These are phyloP conservation scores for Trichoderma gracile DNA, from an alignment of 2,329 filamentous ascomycete genomes.

Conservation along the genomic window DNA sequence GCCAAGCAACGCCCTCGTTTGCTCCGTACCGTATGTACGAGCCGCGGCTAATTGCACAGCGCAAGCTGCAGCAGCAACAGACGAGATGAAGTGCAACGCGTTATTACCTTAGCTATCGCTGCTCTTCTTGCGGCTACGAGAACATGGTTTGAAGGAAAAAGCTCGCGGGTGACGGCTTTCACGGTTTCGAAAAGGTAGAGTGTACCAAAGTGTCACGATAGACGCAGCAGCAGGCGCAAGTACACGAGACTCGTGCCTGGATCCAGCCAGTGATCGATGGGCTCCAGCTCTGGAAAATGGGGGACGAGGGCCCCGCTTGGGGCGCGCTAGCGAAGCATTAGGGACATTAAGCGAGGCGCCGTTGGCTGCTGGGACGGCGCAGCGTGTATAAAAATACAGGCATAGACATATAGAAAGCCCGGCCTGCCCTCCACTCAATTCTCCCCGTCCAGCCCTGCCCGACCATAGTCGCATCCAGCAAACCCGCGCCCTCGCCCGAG, in stretches of 20 bases:
- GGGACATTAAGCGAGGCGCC: conserved; percentile 43
- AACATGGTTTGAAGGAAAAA: too few species aligned
- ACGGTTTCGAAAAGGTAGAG: too few species aligned
- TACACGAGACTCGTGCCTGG: too few species aligned
- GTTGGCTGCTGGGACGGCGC: conserved; percentile 36
- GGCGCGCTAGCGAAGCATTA: conserved; percentile 38
- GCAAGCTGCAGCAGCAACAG: not conserved
- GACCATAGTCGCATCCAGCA: conserved; percentile 20
- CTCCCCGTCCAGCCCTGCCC: conserved; percentile 32
- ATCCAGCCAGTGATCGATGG: not conserved
- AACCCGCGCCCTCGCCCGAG: conserved; percentile 10
- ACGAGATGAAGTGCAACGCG: not conserved
- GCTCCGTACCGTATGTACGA: conserved; percentile 1
- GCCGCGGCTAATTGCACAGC: not conserved
- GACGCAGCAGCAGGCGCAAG: not conserved
- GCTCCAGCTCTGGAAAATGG: conserved; percentile 4
- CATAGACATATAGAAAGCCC: conserved; percentile 48
- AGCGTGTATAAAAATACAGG: conserved; percentile 50
- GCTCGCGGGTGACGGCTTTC: too few species aligned
- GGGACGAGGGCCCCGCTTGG: conserved; percentile 15
- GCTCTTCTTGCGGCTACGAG: too few species aligned
- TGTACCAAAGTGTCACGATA: too few species aligned
- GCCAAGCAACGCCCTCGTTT: not conserved
- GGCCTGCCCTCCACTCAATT: conserved; percentile 48
- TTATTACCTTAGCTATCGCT: too few species aligned